Evolutionary conservation across 495 filamentous ascomycete genomes (phyloP), one percentile per base, ranked within the genome.

Genomic region (Polyplosphaeria fusca): DNA sequence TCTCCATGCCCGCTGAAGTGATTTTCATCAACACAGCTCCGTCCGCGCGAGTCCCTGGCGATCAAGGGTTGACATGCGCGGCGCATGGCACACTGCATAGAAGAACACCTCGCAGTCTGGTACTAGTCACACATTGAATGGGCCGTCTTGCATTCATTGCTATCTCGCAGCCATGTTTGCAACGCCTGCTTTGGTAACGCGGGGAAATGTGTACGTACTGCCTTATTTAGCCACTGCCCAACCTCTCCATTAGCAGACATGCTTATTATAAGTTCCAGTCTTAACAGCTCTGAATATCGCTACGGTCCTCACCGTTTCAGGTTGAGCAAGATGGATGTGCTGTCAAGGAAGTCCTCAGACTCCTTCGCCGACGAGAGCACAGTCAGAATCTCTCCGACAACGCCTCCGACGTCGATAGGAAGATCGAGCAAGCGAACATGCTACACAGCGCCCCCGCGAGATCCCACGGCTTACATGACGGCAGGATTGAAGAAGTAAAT

Each of bases 191-290:
- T 28, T 32, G 1, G 4, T 47, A 3, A 23, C 43, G 2, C 18
- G 13, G 12, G 13, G 28, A 9, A 55, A 47, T 18, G 28, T 55
- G 52, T 55, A 20, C 39, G 52, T 55, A 1, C 22, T 22, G 18
- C 52, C 52, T 47, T 55, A 55, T 55, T 55, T 55, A 55, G 27
- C 52, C 52, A 18, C 25, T n/a, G n/a, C 39, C 23, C 22, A 37
- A 22, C 39, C 52, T 23, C 16, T 25, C 43, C 39, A 45, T 47
- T 47, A 47, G 16, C 50, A 43, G 11, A 22, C 4, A 19, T 35
- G 28, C 42, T 55, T 55, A 55, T 55, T 7, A 55, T 44, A 55
- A 22, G 27, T 13, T 25, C n/a, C 42, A 55, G 52, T 22, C 28
- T 55, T 41, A 40, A 47, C 39, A 41, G 27, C 5, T 55, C 52